Conservation (phyloP, 1,284 basidiomycete species). For the Tilletia caries region DNA sequence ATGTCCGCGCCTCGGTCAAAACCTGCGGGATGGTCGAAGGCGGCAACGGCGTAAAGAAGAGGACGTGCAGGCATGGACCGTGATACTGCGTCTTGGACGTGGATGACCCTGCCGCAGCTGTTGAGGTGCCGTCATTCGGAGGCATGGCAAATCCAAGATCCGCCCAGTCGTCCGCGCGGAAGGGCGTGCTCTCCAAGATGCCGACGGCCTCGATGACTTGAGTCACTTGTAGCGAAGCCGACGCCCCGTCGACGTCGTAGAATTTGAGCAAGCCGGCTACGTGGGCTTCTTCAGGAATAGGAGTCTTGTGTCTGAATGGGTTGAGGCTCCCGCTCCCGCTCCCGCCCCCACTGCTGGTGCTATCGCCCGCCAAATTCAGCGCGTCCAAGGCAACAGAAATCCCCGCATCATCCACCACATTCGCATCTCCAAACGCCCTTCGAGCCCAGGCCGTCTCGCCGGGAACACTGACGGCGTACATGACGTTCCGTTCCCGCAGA, state of each 20-base stretch:
- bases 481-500: conserved; percentile 49
- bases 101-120: conserved; percentile 11
- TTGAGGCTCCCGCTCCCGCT: not conserved
- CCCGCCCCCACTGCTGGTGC: not conserved
- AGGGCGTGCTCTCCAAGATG: conserved; percentile 31
- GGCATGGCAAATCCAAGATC: not conserved
- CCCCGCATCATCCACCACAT: not conserved
- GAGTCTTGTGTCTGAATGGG: conserved; percentile 17
- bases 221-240: conserved; percentile 43
- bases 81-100: conserved; percentile 14
- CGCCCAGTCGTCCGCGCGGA: conserved; percentile 1
- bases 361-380: not conserved
- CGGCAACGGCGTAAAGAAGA: conserved; percentile 23
- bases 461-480: conserved; percentile 50
- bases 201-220: conserved; percentile 47
- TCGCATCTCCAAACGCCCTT: conserved; percentile 21
- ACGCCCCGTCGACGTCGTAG: conserved; percentile 37
- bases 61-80: conserved; percentile 38
- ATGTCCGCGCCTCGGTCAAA: conserved; percentile 3
- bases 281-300: conserved; percentile 24
- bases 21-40: not conserved
- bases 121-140: not conserved
- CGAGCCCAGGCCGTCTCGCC: conserved; percentile 48
- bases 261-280: conserved; percentile 32
- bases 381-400: conserved; percentile 10